Percentiles rank a stretch among this genome's conserved stretches.
Conservation (phyloP, 345 rosid genomes). For the Syzygium aqueum region DNA sequence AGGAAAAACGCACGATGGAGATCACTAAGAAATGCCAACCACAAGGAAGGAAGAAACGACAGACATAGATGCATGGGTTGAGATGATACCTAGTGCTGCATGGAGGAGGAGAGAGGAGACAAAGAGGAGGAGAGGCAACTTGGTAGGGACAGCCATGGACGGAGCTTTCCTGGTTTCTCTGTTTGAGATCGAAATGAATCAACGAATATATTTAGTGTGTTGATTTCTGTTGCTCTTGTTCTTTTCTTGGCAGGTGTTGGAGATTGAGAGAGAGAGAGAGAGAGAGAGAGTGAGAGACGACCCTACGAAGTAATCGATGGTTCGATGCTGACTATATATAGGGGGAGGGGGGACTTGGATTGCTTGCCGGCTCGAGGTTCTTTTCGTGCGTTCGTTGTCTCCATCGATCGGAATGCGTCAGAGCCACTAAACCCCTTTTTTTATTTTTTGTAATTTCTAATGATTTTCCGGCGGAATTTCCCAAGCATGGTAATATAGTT, state of each 20-base stretch:
- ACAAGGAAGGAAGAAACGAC: background rate
- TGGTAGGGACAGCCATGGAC: slow-evolving; percentile 46
- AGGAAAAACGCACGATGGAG: background rate
- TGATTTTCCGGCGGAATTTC: background rate
- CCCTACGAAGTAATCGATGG: background rate
- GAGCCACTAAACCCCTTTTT: background rate
- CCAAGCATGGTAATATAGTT: background rate
- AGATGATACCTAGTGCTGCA: slow-evolving; percentile 44
- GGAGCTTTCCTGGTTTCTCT: background rate
- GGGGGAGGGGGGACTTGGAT: background rate
- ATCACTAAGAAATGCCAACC: background rate
- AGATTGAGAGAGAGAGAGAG: background rate
- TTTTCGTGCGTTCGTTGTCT: background rate
- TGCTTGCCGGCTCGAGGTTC: background rate
- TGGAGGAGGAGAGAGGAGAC: slow-evolving; percentile 50
- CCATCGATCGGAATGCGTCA: background rate
- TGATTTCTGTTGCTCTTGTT: background rate
- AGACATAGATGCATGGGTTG: background rate
- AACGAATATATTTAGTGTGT: background rate
- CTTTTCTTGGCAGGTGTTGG: background rate
- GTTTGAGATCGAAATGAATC: background rate
- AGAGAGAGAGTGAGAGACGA: background rate
- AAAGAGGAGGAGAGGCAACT: slow-evolving; percentile 33
- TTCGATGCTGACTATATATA: background rate
- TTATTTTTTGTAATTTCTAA: background rate